A percentile compares a stretch with the other conserved stretches of the same genome.
Evolutionary conservation across 129 eudicot species (phyloP).

Genomic region (Chrysanthemum lavandulifolium): DNA sequence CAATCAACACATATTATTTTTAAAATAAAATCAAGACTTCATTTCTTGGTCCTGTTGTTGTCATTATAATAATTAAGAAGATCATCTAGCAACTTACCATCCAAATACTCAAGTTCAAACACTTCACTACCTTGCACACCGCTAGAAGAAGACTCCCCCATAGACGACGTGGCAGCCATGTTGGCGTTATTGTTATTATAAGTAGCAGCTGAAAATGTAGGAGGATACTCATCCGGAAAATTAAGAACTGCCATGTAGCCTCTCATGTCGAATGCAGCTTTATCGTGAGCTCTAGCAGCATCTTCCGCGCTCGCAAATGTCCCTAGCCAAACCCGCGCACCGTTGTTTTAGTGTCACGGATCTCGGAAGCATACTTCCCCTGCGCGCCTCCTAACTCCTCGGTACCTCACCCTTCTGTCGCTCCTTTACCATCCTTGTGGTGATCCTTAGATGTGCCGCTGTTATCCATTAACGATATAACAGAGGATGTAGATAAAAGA

Average conservation of each 20-base stretch:
- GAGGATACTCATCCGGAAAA: constrained; percentile 46
- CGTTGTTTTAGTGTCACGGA: constrained; percentile 38
- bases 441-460: constrained; percentile 9
- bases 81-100: constrained; percentile 44
- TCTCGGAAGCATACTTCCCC: constrained; percentile 52
- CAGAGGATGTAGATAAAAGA: no score
- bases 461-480: constrained; percentile 6
- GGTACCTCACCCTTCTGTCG: constrained; percentile 26
- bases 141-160: constrained; percentile 13
- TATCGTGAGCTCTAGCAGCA: constrained; percentile 54
- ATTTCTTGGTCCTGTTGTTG: constrained; percentile 31
- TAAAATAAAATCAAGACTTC: background rate
- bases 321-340: constrained; percentile 48
- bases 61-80: constrained; percentile 38
- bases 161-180: background rate
- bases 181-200: constrained; percentile 20
- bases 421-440: constrained; percentile 12
- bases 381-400: constrained; percentile 46
- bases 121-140: constrained; percentile 33
- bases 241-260: constrained; percentile 52
- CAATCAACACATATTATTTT: background rate
- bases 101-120: constrained; percentile 45
- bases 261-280: constrained; percentile 44
- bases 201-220: constrained; percentile 31
- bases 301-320: constrained; percentile 52